A percentile compares a stretch with the other conserved stretches of the same genome.
phyloP scores from a whole-genome alignment of 805 yeast species.

The Gaillardinia entomophila region DNA sequence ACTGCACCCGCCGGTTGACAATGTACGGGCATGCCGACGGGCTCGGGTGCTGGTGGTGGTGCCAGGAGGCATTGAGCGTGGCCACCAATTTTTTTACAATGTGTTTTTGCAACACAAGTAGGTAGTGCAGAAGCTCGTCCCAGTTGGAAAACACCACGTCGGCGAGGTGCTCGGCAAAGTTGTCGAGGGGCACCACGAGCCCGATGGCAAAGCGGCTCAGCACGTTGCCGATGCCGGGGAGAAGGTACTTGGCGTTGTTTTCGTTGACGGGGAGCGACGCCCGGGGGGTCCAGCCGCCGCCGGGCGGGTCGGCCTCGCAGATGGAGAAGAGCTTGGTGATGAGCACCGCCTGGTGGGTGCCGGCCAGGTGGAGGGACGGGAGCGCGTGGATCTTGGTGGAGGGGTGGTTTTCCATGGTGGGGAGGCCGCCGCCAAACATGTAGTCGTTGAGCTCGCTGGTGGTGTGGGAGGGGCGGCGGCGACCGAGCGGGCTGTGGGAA shows the following conservation, averaged over 20 bases:
- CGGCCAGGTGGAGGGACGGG: conserved; percentile 34
- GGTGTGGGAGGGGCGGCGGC: conserved; percentile 21
- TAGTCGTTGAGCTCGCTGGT: conserved; percentile 42
- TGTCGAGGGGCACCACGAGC: conserved; percentile 41
- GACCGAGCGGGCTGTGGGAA: conserved; percentile 1
- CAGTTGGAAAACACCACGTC: conserved; percentile 45
- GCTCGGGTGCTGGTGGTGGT: conserved; percentile 2
- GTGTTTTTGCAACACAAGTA: conserved; percentile 34
- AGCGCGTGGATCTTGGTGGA: conserved; percentile 44
- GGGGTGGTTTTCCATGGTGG: conserved; percentile 39
- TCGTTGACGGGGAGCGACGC: conserved; percentile 31
- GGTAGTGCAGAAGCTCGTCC: conserved; percentile 38
- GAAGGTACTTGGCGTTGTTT: conserved; percentile 8
- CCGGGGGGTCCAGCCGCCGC: conserved; percentile 35
- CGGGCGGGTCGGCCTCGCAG: conserved; percentile 1
- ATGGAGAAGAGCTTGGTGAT: conserved; percentile 43
- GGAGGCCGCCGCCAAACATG: conserved; percentile 55
- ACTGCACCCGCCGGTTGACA: conserved; percentile 28
- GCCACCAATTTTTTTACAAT: conserved; percentile 31
- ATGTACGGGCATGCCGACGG: conserved; percentile 15
- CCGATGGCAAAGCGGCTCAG: conserved; percentile 44
- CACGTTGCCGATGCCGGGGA: conserved; percentile 7
- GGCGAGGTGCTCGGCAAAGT: conserved; percentile 19
- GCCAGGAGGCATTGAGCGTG: conserved; percentile 12
- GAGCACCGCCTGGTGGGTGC: conserved; percentile 29